phyloP scores from a whole-genome alignment of 345 rosid species.

The Arabidopsis suecica region DNA sequence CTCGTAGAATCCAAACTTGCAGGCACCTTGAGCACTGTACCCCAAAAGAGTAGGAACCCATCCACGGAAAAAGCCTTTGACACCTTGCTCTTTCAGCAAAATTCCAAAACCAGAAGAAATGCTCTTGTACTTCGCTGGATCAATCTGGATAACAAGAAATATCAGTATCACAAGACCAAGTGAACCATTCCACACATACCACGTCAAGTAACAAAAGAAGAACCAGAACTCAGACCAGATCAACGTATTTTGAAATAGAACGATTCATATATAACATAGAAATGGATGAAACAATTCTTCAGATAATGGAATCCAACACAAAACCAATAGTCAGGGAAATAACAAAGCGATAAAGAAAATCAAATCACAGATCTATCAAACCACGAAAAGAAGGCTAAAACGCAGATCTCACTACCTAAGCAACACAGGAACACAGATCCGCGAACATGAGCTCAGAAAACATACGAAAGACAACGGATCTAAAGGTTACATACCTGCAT shows the following conservation, averaged over 20 bases:
- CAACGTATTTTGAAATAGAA: neutral
- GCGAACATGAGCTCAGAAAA: neutral
- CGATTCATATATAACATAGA: neutral
- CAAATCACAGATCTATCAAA: conserved; percentile 10
- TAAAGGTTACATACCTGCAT: conserved; percentile 72
- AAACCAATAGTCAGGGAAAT: neutral
- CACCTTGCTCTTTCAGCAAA: conserved; percentile 87
- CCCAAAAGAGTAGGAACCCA: conserved; percentile 98
- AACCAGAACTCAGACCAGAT: conserved; percentile 11
- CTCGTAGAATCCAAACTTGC: conserved; percentile 98
- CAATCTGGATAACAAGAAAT: conserved; percentile 61
- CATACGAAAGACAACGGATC: conserved; percentile 5
- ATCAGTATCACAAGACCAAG: conserved; percentile 11
- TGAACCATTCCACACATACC: conserved; percentile 19
- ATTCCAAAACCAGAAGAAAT: conserved; percentile 91
- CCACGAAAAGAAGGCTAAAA: conserved; percentile 8
- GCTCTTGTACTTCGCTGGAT: conserved; percentile 94
- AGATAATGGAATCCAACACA: neutral
- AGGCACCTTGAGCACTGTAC: conserved; percentile 98
- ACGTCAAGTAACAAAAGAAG: conserved; percentile 15
- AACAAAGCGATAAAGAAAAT: neutral
- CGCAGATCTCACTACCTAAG: conserved; percentile 33
- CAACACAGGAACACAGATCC: conserved; percentile 16
- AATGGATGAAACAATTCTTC: neutral
- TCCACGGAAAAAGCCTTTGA: conserved; percentile 93